Evolutionary conservation across 2,329 filamentous ascomycete species (phyloP).

Genomic region (Didymosphaeria variabile): DNA sequence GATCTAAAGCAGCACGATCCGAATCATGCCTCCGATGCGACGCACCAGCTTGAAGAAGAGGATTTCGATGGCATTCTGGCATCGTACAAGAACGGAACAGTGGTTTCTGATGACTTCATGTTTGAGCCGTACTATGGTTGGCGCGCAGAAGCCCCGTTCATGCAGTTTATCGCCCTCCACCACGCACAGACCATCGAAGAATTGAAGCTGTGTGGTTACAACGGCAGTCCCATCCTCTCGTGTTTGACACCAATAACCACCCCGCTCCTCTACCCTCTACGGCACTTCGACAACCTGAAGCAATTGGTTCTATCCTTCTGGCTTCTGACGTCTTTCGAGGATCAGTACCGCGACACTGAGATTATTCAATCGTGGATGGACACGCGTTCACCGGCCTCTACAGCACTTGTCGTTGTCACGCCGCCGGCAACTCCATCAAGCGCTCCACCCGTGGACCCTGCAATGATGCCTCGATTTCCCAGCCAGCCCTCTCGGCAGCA

Average conservation of each 20-base stretch:
- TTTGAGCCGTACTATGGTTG: conserved; percentile 54
- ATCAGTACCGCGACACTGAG: conserved; percentile 49
- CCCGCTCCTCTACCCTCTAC: conserved; percentile 51
- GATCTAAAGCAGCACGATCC: conserved; percentile 43
- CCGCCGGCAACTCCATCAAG: conserved; percentile 35
- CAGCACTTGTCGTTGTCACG: conserved; percentile 49
- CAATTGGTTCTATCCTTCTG: conserved; percentile 54
- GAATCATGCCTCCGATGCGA: conserved; percentile 30
- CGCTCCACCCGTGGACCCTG: conserved; percentile 37
- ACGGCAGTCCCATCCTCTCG: conserved; percentile 54
- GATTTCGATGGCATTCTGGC: conserved; percentile 35
- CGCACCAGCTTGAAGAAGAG: conserved; percentile 41
- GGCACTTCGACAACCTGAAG: conserved; percentile 54
- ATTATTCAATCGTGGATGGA: conserved; percentile 58
- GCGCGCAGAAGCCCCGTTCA: conserved; percentile 49
- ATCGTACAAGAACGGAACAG: conserved; percentile 34
- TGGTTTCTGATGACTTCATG: conserved; percentile 28
- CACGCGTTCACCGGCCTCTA: conserved; percentile 49
- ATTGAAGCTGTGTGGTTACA: conserved; percentile 60
- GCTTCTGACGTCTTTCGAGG: conserved; percentile 53
- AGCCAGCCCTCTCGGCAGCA: conserved; percentile 27
- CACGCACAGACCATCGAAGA: conserved; percentile 53
- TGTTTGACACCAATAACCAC: conserved; percentile 49
- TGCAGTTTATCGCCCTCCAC: conserved; percentile 53
- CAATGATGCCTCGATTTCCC: conserved; percentile 35